Base-by-base conservation (phyloP, 2,329 filamentous ascomycete species). In the Penicillium sclerotiorum region DNA sequence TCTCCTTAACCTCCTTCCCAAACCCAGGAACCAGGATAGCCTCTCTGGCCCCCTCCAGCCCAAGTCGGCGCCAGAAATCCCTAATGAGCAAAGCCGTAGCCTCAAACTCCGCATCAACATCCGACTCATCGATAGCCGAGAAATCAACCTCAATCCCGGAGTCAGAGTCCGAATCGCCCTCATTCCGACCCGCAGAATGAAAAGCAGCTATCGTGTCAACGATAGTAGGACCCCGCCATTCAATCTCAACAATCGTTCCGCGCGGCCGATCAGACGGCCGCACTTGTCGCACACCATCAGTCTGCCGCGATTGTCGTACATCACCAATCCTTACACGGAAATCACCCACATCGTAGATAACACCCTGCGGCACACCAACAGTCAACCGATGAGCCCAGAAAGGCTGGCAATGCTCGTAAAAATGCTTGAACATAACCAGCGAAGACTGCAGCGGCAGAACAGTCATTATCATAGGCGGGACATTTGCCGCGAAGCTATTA, bases 201-300 rank as follows among this genome's bases (percentile, higher is more conserved):
- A 47, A 47, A n/a, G 43, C 33, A 18, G 50, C 41, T 39, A 67
- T 51, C 13, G 63, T 58, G 8, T 62, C 51, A 17, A 69, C 50
- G 41, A 72, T 39, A 12, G 69, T 71, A 15, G 71, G 70, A 0
- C 71, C 72, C 21, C 62, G 58, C 67, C 72, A 76, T 50, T 74
- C 71, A 25, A 76, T 67, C 55, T 76, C 73, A n/a, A 75, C 64
- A n/a, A 75, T 64, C 2, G 71, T 71, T 0, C 73, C 73, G n/a
- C 72, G 69, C 8, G 67, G 53, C 15, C 72, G 59, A 8, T 57
- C 68, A 20, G 59, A 59, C 12, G 72, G 72, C 30, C 64, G 63
- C 27, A 66, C 72, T 57, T 75, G 73, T 4, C 70, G 66, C 46
- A 76, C 67, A 28, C 76, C 73, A 11, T 72, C 73, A 8, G 75